Conservation (phyloP, 176 grass and related monocot genomes). For the Carex cristatella region DNA sequence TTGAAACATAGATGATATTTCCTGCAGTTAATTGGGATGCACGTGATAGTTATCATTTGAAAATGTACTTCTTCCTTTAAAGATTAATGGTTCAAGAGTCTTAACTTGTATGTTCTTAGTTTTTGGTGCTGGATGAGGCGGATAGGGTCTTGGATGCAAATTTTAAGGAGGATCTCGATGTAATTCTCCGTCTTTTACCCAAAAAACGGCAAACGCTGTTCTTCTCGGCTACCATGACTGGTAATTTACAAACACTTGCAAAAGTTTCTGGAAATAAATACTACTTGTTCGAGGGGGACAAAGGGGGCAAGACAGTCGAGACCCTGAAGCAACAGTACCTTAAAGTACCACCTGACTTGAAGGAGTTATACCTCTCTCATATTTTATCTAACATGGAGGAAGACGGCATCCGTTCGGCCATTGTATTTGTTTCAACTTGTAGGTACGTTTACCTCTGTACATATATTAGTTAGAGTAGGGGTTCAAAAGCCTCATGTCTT, state of each 20-base stretch:
- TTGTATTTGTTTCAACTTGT: constrained; percentile 79
- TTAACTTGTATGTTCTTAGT: constrained; percentile 42
- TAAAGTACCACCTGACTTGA: constrained; percentile 46
- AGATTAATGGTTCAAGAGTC: not conserved
- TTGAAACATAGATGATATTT: not conserved
- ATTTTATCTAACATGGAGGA: constrained; percentile 65
- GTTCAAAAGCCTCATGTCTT: too few species aligned
- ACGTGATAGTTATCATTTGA: not conserved
- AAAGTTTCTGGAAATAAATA: constrained; percentile 74
- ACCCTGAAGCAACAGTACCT: constrained; percentile 71
- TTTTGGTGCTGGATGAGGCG: constrained; percentile 93
- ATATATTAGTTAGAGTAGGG: not conserved
- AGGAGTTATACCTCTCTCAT: constrained; percentile 82
- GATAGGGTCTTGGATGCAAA: constrained; percentile 84
- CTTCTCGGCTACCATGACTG: constrained; percentile 96
- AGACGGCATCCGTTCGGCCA: constrained; percentile 53
- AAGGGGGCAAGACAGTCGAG: constrained; percentile 90
- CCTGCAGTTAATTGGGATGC: not conserved
- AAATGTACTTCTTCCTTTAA: not conserved
- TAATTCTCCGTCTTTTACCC: constrained; percentile 74
- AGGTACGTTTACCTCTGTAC: constrained; percentile 39
- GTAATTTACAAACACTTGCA: constrained; percentile 64
- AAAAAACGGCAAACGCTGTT: constrained; percentile 79
- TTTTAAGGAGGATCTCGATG: constrained; percentile 82
- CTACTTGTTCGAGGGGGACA: constrained; percentile 81